These are phyloP conservation scores for Aspergillus neoniger DNA, from an alignment of 2,329 filamentous ascomycete species.

Conservation along the genomic window DNA sequence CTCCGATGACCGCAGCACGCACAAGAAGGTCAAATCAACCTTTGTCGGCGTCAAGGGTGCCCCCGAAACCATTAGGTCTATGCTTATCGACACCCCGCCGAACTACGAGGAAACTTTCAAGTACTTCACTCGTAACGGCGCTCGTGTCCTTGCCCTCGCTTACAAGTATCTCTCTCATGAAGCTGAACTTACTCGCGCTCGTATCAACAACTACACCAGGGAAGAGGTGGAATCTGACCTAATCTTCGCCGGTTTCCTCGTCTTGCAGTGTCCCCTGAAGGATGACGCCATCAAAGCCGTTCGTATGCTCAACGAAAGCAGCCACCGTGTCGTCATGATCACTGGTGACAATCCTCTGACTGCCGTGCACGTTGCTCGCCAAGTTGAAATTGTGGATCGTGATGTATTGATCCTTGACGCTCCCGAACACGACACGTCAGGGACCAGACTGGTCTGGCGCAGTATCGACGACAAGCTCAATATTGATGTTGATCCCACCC, in stretches of 20 bases:
- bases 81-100: constrained; percentile 77
- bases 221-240: constrained; percentile 86
- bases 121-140: constrained; percentile 94
- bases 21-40: constrained; percentile 76
- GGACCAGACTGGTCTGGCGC: constrained; percentile 85
- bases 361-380: constrained; percentile 88
- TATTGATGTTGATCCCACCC: constrained; percentile 80
- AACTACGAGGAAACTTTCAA: constrained; percentile 99
- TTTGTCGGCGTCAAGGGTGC: constrained; percentile 97
- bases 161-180: constrained; percentile 89
- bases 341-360: constrained; percentile 97
- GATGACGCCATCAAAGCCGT: constrained; percentile 93
- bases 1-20: constrained; percentile 69
- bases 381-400: constrained; percentile 96
- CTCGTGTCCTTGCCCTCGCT: constrained; percentile 86
- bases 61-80: constrained; percentile 93
- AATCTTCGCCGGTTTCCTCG: constrained; percentile 90
- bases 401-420: constrained; percentile 94
- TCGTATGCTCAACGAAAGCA: constrained; percentile 97
- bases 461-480: constrained; percentile 88
- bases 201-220: constrained; percentile 90
- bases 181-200: constrained; percentile 75
- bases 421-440: constrained; percentile 82
- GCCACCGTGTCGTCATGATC: constrained; percentile 98
- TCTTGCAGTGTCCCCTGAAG: constrained; percentile 93